Evolutionary conservation across 2,329 filamentous ascomycete species (phyloP).

Genomic region (Dothistroma pini): DNA sequence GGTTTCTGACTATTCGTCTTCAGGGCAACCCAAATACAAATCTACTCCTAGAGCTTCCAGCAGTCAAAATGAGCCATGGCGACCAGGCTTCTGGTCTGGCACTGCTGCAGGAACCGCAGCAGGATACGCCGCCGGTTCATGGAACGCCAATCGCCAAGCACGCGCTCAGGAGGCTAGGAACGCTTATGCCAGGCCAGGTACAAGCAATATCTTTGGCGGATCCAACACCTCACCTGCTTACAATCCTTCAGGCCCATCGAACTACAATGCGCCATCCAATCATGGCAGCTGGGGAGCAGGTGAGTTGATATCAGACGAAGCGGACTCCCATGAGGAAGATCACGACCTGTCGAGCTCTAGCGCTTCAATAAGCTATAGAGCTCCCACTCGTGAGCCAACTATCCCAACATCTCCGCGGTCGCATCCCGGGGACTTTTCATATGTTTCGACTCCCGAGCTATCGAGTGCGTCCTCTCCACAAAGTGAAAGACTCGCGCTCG

Average conservation of each 20-base stretch:
- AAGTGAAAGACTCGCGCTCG: not conserved
- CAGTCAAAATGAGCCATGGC: conserved; percentile 51
- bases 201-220: conserved; percentile 29
- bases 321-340: conserved; percentile 1
- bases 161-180: conserved; percentile 29
- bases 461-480: not conserved
- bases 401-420: not conserved
- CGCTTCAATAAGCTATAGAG: not conserved
- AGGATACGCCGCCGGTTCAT: conserved; percentile 25
- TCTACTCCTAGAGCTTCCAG: not conserved
- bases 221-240: conserved; percentile 12
- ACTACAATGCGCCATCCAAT: not conserved
- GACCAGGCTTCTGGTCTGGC: conserved; percentile 72
- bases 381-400: not conserved
- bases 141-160: conserved; percentile 20
- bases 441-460: conserved; percentile 20
- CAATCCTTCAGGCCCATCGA: not conserved
- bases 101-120: conserved; percentile 62
- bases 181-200: conserved; percentile 35
- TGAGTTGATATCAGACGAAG: not conserved
- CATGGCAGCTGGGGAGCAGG: conserved; percentile 3
- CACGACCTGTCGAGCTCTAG: conserved; percentile 2
- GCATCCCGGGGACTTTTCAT: not conserved
- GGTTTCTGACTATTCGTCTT: conserved; percentile 2
- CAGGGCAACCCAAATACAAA: conserved; percentile 3